Evolutionary conservation across 2,329 filamentous ascomycete species (phyloP).

Genomic region (Fragosphaeria purpurea): DNA sequence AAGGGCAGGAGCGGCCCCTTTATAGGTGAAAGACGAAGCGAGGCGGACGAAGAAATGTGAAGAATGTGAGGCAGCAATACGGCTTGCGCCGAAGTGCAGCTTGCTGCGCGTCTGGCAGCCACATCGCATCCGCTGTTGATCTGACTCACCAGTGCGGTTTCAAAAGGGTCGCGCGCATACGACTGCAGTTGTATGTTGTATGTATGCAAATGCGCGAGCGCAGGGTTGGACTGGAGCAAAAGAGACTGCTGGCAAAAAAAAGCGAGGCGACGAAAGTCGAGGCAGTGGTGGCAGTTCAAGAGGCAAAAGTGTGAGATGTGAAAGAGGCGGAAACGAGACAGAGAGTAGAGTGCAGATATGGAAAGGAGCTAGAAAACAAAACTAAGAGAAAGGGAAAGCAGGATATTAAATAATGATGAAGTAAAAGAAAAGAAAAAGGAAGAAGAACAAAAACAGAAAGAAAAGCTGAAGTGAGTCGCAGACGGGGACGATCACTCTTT

Average conservation of each 20-base stretch:
- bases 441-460: not conserved
- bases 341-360: conserved; percentile 1
- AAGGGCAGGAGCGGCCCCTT: not conserved
- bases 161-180: conserved; percentile 4
- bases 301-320: not conserved
- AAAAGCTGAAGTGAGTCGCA: conserved; percentile 6
- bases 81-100: not conserved
- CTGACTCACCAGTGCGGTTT: conserved; percentile 7
- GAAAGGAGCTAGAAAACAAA: conserved; percentile 1
- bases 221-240: conserved; percentile 4
- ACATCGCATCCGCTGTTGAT: conserved; percentile 2
- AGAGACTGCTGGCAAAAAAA: not conserved
- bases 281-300: not conserved
- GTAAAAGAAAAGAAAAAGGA: not conserved
- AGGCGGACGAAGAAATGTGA: not conserved
- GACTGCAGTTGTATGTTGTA: conserved; percentile 3
- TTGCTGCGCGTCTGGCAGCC: conserved; percentile 1
- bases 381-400: conserved; percentile 1
- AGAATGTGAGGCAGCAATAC: not conserved
- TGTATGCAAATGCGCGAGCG: not conserved
- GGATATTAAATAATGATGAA: conserved; percentile 1
- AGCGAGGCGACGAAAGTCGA: not conserved
- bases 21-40: not conserved
- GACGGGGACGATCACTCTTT: conserved; percentile 9
- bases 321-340: not conserved